Evolutionary conservation across 1,284 basidiomycete species (phyloP), one percentile per base, ranked within the genome.

Genomic region (Rhizopogon parksii): DNA sequence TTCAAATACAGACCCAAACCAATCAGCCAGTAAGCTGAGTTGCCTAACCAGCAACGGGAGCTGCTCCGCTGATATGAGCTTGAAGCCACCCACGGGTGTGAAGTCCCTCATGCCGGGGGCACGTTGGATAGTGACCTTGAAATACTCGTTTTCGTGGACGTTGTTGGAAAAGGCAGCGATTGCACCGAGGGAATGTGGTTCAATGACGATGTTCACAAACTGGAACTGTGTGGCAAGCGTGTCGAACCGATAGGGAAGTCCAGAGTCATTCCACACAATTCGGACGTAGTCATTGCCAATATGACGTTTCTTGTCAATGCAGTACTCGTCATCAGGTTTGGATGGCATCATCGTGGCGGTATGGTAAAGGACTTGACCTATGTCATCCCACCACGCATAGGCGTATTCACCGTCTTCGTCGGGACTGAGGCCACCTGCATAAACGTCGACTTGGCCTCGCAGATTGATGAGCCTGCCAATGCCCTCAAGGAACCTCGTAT

Each of bases 381-480:
- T 95, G 62, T 97, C 94, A 68, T 99, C 94, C 87, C 93, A 95
- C 95, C 95, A 99, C 0, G 95, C 94, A 63, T 99, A 99, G 0
- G 93, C 90, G 62, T 93, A 95, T 68, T 98, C 92, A 19, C 88
- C 84, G 65, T 98, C 94, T 59, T 88, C 83, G 57, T 89, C 84
- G 4, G 88, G 82, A 66, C 95, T 88, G 30, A 99, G 76, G 2
- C 94, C 94, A 25, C 95, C 95, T 1, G 88, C 89, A 68, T 95
- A 97, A n/a, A 98, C 85, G 63, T 97, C 94, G 9, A 85, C 77
- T 68, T 95, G 92, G 4, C 89, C 92, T 27, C 91, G 85, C n/a
- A 98, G 76, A 55, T 90, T 83, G 66, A 98, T 90, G 46, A 99
- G 74, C 38, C 90, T 77, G 0, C 95, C 96, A 2, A 99, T 76